Evolutionary conservation across 179 eudicot species (phyloP).

Genomic region (Actinidia arguta): DNA sequence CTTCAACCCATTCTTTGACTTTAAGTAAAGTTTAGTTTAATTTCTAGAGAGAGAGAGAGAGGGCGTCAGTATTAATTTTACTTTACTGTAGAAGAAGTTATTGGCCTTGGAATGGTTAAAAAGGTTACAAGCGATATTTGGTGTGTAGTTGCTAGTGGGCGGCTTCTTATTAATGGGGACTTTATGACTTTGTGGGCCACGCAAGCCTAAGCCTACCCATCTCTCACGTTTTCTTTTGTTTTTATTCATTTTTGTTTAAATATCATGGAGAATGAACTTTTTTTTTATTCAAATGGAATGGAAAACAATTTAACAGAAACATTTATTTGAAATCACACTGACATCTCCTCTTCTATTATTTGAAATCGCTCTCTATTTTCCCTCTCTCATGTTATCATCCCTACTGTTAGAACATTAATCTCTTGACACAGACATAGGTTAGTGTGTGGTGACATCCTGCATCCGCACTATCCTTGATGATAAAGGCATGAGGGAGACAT

Average conservation of each 20-base stretch:
- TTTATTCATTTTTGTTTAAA: neutral
- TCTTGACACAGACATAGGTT: too few species aligned
- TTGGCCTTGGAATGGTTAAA: neutral
- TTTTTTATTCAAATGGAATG: too few species aligned
- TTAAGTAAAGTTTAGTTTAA: slow-evolving; percentile 20
- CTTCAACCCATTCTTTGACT: slow-evolving; percentile 58
- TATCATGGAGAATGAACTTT: neutral
- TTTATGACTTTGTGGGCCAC: slow-evolving; percentile 1
- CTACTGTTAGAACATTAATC: too few species aligned
- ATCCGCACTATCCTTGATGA: too few species aligned
- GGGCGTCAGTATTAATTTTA: neutral
- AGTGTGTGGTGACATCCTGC: too few species aligned
- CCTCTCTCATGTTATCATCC: too few species aligned
- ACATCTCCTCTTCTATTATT: too few species aligned
- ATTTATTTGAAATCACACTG: too few species aligned
- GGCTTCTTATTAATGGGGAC: neutral
- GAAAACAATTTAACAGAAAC: too few species aligned
- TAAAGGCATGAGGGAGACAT: too few species aligned
- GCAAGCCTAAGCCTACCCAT: neutral
- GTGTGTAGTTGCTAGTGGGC: neutral
- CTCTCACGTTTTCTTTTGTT: neutral
- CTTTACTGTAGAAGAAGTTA: neutral
- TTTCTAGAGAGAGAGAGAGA: neutral
- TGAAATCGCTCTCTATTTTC: too few species aligned
- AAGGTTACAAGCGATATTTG: too few species aligned